These are phyloP conservation scores for Rhodofomes roseus DNA, from an alignment of 1,284 basidiomycete genomes.

Conservation along the genomic window DNA sequence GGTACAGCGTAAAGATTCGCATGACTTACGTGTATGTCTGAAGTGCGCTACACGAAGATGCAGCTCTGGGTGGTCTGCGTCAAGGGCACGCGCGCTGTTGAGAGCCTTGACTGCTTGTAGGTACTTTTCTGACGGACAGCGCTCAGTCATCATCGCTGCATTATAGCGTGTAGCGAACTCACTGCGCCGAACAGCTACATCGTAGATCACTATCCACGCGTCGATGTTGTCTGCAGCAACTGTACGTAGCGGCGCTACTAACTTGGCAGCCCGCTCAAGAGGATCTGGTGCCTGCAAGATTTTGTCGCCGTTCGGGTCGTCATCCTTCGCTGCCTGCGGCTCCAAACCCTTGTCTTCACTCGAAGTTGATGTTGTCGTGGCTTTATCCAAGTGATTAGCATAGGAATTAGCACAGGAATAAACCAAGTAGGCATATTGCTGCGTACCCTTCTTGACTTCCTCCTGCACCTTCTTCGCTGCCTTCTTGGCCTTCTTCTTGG, in stretches of 20 bases:
- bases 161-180: slow-evolving; percentile 27
- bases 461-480: slow-evolving; percentile 68
- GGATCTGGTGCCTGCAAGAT: slow-evolving; percentile 64
- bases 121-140: slow-evolving; percentile 59
- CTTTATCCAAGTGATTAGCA: not conserved
- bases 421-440: too few species aligned
- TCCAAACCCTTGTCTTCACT: slow-evolving; percentile 79
- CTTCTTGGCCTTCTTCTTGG: slow-evolving; percentile 89
- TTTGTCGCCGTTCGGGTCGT: slow-evolving; percentile 81
- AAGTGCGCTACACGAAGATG: slow-evolving; percentile 73
- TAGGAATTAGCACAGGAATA: not conserved
- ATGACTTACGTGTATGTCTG: slow-evolving; percentile 46
- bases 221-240: slow-evolving; percentile 55
- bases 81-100: slow-evolving; percentile 51
- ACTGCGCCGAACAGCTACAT: slow-evolving; percentile 81
- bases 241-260: slow-evolving; percentile 65
- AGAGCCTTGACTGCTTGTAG: slow-evolving; percentile 78
- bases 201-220: slow-evolving; percentile 76
- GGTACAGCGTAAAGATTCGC: not conserved
- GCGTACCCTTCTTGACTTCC: slow-evolving; percentile 56
- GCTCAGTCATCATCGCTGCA: not conserved
- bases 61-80: slow-evolving; percentile 61
- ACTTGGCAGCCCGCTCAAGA: slow-evolving; percentile 74
- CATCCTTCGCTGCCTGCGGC: slow-evolving; percentile 58
- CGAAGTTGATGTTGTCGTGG: slow-evolving; percentile 33